A percentile compares a stretch with the other conserved stretches of the same genome.
Conservation (phyloP, 805 yeast genomes). For the Barnettozyma wickerhamii region DNA sequence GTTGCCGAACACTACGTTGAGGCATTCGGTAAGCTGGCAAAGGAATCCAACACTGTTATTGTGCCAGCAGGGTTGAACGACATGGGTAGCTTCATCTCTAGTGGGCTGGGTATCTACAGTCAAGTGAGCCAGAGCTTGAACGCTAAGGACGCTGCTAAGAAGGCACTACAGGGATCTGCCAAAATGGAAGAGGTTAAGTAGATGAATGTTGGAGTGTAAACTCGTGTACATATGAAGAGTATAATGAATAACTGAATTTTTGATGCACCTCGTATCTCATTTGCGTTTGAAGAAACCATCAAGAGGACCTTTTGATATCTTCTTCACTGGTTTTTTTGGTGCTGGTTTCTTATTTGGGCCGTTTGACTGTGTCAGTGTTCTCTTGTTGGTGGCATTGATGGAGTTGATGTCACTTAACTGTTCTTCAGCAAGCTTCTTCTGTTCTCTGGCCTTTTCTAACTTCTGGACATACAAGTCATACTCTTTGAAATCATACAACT, state of each 20-base stretch:
- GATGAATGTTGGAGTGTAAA: too few relatives aligned
- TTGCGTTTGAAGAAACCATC: conserved; percentile 57
- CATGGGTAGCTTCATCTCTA: conserved; percentile 67
- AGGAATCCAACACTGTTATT: conserved; percentile 73
- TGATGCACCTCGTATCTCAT: conserved; percentile 5
- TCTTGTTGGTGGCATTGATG: conserved; percentile 16
- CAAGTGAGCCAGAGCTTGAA: conserved; percentile 34
- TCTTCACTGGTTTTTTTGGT: conserved; percentile 38
- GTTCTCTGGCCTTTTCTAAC: conserved; percentile 18
- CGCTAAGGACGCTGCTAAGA: neutral
- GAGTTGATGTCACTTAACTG: conserved; percentile 27
- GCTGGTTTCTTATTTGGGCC: conserved; percentile 24
- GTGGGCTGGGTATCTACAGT: conserved; percentile 70
- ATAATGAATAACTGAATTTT: neutral
- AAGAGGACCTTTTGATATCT: conserved; percentile 61
- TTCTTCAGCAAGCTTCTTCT: conserved; percentile 28
- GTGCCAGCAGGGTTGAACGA: conserved; percentile 76
- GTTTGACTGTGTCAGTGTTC: conserved; percentile 16
- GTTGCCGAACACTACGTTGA: conserved; percentile 82
- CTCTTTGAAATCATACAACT: conserved; percentile 17
- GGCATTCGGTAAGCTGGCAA: conserved; percentile 78
- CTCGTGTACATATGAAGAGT: too few relatives aligned
- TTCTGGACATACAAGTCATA: conserved; percentile 29
- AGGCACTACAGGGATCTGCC: neutral
- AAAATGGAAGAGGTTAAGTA: neutral